These are phyloP conservation scores for Dictyostelium capitatum DNA, from an alignment of 78 protist genomes.

Conservation along the genomic window DNA sequence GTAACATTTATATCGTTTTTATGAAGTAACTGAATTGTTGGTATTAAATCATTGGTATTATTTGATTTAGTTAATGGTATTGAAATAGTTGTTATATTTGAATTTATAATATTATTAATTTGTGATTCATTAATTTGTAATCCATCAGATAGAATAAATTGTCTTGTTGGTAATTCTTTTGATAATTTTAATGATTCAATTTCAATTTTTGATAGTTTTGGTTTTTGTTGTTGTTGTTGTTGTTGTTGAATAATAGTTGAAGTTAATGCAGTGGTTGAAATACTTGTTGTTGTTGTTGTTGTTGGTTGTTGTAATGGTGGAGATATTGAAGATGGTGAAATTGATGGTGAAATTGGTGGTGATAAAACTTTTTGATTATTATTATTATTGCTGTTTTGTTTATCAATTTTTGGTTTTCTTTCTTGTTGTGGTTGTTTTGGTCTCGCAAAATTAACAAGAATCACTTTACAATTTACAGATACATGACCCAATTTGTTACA, in stretches of 20 bases:
- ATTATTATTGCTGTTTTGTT: background rate
- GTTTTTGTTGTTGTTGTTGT: background rate
- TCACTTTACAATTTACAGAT: conserved; percentile 26
- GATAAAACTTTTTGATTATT: background rate
- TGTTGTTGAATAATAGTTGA: background rate
- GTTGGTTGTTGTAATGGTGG: background rate
- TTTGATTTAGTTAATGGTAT: background rate
- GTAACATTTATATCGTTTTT: background rate
- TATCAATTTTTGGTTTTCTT: background rate
- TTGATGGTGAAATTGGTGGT: background rate
- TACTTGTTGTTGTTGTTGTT: background rate
- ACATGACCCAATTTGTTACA: conserved; percentile 41
- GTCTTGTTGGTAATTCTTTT: conserved; percentile 4
- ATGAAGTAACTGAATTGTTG: background rate
- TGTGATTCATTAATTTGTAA: background rate
- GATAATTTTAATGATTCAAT: background rate
- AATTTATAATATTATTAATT: background rate
- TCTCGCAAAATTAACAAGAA: conserved; percentile 6
- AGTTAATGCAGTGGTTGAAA: background rate
- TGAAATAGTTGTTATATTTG: background rate
- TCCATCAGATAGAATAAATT: background rate
- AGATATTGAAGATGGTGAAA: background rate
- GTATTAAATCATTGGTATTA: background rate
- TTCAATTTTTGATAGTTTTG: background rate
- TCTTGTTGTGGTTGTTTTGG: conserved; percentile 1